Conservation (phyloP, 225 moss, liverwort and hornwort genomes). For the Takakia lepidozioides region DNA sequence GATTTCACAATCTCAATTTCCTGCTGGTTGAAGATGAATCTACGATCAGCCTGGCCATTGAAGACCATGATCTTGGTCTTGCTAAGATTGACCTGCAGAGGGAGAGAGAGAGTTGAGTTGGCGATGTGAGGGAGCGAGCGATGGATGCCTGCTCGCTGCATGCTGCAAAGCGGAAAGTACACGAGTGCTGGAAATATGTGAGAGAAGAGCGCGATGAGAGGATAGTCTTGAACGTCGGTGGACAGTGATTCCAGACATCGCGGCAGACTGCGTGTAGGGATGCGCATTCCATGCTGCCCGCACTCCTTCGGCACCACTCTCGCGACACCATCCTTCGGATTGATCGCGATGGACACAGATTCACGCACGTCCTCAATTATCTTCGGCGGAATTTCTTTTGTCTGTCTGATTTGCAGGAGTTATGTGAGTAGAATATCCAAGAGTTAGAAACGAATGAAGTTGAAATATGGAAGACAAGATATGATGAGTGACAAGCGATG, state of each 20-base stretch:
- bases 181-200: constrained; percentile 15
- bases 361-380: constrained; percentile 49
- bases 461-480: constrained; percentile 11
- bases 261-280: constrained; percentile 33
- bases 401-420: constrained; percentile 27
- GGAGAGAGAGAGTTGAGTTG: too few species aligned
- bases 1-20: too few species aligned
- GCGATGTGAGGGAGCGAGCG: too few species aligned
- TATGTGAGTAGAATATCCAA: constrained; percentile 42
- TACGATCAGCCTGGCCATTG: too few species aligned
- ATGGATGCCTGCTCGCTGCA: constrained; percentile 15
- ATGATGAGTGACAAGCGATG: constrained; percentile 12
- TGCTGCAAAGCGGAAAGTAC: constrained; percentile 23
- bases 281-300: constrained; percentile 34
- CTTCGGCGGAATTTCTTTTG: constrained; percentile 42
- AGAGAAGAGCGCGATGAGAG: constrained; percentile 22
- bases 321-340: constrained; percentile 30
- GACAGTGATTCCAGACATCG: constrained; percentile 36
- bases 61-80: too few species aligned
- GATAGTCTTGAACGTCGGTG: constrained; percentile 44
- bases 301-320: constrained; percentile 30
- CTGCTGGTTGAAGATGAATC: too few species aligned
- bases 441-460: constrained; percentile 19
- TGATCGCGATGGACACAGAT: constrained; percentile 48
- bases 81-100: too few species aligned